Conservation (phyloP, 306 rosid species). For the Prunus padus region DNA sequence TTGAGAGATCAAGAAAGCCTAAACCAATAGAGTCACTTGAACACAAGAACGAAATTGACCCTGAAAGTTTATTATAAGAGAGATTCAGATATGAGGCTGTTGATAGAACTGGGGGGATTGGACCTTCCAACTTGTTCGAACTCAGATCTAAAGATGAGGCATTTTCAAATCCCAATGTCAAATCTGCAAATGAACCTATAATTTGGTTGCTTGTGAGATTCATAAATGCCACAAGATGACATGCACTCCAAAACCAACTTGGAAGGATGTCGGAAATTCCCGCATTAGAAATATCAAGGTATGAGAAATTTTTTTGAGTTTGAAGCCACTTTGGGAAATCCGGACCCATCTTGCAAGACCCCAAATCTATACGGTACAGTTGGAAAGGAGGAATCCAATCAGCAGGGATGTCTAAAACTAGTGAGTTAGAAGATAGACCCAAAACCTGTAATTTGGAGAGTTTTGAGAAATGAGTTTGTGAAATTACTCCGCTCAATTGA, state of each 20-base stretch:
- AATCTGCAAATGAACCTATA: neutral
- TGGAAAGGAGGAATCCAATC: neutral
- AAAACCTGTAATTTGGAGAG: neutral
- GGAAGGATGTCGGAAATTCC: constrained; percentile 13
- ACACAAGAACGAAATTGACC: neutral
- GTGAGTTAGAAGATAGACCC: neutral
- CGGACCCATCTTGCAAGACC: neutral
- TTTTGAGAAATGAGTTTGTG: neutral
- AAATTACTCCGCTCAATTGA: neutral
- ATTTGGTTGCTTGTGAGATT: constrained; percentile 18
- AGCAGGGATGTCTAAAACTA: neutral
- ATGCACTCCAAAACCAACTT: constrained; percentile 13
- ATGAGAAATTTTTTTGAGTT: neutral
- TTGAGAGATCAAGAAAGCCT: neutral
- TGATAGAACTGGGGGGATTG: neutral
- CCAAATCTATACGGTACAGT: accelerated
- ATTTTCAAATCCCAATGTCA: no score
- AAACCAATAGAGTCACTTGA: neutral
- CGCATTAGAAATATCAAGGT: neutral
- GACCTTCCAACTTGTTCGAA: neutral
- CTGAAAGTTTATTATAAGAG: neutral
- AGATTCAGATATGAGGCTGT: neutral
- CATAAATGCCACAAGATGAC: no score
- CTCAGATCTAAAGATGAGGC: no score
- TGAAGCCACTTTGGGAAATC: neutral